A percentile compares a stretch with the other conserved stretches of the same genome.
Evolutionary conservation across 768 basidiomycete species (phyloP).

Genomic region (Suillus alpinus): DNA sequence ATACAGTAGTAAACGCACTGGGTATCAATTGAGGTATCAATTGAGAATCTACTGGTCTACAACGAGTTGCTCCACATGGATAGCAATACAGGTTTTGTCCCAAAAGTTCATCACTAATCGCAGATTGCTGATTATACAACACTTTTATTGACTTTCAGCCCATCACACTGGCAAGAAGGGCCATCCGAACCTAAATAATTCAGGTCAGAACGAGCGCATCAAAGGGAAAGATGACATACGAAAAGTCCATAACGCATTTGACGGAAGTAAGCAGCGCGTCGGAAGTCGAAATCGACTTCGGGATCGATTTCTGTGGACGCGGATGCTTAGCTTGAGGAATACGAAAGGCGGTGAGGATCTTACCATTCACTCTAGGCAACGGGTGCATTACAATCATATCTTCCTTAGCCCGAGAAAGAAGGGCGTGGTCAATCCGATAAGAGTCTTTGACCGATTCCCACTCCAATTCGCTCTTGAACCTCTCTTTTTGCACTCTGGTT

Average conservation of each 20-base stretch:
- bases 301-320: slow-evolving; percentile 87
- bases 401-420: slow-evolving; percentile 89
- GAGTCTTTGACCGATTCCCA: slow-evolving; percentile 91
- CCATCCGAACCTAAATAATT: slow-evolving; percentile 70
- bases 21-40: slow-evolving; percentile 1
- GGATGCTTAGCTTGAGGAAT: slow-evolving; percentile 10
- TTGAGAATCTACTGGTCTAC: background rate
- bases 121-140: background rate
- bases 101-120: background rate
- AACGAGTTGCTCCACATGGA: background rate
- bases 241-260: slow-evolving; percentile 99
- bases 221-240: slow-evolving; percentile 51
- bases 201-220: background rate
- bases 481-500: slow-evolving; percentile 93
- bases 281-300: slow-evolving; percentile 94
- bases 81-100: background rate
- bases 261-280: slow-evolving; percentile 94
- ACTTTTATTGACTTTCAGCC: slow-evolving; percentile 18
- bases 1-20: background rate
- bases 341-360: slow-evolving; percentile 18
- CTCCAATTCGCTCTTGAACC: slow-evolving; percentile 77
- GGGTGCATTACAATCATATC: slow-evolving; percentile 99
- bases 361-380: slow-evolving; percentile 88
- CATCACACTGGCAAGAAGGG: slow-evolving; percentile 68
- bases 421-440: slow-evolving; percentile 91